These are phyloP conservation scores for Metarhizium guizhouense DNA, from an alignment of 2,329 filamentous ascomycete species.

Conservation along the genomic window DNA sequence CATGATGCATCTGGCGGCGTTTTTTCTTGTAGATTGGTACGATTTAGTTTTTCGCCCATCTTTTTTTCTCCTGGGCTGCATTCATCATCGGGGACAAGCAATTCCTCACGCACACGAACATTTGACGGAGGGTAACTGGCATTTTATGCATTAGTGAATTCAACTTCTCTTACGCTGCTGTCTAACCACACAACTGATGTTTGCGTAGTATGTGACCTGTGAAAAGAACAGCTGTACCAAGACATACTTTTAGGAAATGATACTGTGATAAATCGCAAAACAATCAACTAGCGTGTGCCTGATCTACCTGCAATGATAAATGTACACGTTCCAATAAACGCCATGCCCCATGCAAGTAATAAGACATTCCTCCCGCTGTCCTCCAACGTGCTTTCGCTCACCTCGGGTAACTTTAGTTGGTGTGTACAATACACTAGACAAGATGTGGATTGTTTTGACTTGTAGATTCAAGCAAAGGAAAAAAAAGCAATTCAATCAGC, in stretches of 20 bases:
- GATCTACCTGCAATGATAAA: slow-evolving; percentile 12
- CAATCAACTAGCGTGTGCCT: slow-evolving; percentile 8
- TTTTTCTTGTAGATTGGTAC: slow-evolving; percentile 3
- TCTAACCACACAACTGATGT: slow-evolving; percentile 9
- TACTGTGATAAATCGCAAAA: background rate
- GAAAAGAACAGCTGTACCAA: background rate
- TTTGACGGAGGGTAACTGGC: background rate
- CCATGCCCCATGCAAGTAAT: slow-evolving; percentile 27
- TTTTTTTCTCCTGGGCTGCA: background rate
- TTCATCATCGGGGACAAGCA: background rate
- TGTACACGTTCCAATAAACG: slow-evolving; percentile 28
- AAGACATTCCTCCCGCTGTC: background rate
- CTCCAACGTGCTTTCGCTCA: background rate
- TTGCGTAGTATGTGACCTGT: background rate
- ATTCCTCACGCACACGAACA: background rate
- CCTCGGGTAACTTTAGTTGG: slow-evolving; percentile 10
- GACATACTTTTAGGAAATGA: background rate
- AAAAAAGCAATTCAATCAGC: slow-evolving; percentile 24
- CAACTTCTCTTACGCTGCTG: slow-evolving; percentile 8
- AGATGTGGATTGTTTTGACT: background rate
- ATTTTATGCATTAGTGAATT: background rate
- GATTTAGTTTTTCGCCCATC: background rate
- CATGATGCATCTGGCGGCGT: slow-evolving; percentile 9
- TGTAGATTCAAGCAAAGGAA: background rate
- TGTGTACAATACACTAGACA: background rate